Base-by-base conservation (phyloP, 805 yeast genomes). In the Candida yuanshanica region DNA sequence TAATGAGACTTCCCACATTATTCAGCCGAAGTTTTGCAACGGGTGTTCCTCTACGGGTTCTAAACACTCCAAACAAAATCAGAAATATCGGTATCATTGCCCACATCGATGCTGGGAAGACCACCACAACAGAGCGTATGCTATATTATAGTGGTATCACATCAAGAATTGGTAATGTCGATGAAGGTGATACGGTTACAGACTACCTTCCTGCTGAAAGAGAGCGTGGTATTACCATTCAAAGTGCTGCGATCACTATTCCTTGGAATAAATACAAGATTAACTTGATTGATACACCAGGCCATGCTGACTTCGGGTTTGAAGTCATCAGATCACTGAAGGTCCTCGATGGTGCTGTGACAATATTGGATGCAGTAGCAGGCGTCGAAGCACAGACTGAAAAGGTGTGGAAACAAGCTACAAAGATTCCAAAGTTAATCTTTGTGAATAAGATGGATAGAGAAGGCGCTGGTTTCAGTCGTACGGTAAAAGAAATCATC, bases 321-420 rank as follows among this genome's bases (percentile, higher is more conserved):
- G 99, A 93, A 62, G 99, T 93, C 5, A 85, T 79, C 2, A 67
- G 97, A 42, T 82, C 98, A 0, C 70, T 93, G 43, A 73, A 96
- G 47, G 97, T 93, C 2, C 66, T 93, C 9, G 99, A 93, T 64
- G 97, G 98, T 4, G 95, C 91, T 1, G 95, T 93, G 7, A 83
- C 95, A 0, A 85, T 93, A 9, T 63, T 93, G 39, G 99, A 93
- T 65, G 95, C 86, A 1, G 98, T 91, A 8, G 97, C 96, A 2
- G 99, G 99, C 11, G 99, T 93, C 1, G 99, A 93, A 59, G 93
- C 98, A 0, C 98, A 93, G 62, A 91, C 99, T 0, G 97, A 90
- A 58, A 91, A 89, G 56, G 98, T 93, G 4, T 93, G 98, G 97
- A 77, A 74, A 47, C 96, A 90, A 61, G 90, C 96, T 1, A 67